Evolutionary conservation across 192 early-diverging fungal genomes (phyloP).

Genomic region (Rhizoclosmatium globosum): DNA sequence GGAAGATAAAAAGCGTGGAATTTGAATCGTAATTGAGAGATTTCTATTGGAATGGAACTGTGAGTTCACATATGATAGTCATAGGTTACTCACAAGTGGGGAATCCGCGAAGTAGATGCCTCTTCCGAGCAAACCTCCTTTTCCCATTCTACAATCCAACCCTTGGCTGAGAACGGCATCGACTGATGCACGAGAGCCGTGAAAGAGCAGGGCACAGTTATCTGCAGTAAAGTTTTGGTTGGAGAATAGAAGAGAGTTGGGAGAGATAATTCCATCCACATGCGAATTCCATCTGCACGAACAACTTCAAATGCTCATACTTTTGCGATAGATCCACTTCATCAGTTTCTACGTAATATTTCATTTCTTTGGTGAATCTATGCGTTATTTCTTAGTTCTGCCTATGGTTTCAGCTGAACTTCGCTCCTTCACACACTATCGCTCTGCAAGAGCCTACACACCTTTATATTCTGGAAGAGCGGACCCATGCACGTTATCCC

Average conservation of each 20-base stretch:
- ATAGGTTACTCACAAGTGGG: too few species aligned
- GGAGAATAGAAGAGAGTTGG: background rate
- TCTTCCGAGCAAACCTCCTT: constrained; percentile 1
- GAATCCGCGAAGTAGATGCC: constrained; percentile 24
- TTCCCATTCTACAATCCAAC: background rate
- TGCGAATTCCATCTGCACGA: too few species aligned
- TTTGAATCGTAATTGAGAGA: constrained; percentile 4
- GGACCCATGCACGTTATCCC: background rate
- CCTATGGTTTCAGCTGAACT: too few species aligned
- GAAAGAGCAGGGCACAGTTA: constrained; percentile 18
- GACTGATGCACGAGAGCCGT: background rate
- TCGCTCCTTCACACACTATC: too few species aligned
- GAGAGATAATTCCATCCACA: background rate
- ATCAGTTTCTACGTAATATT: too few species aligned
- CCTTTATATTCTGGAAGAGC: background rate
- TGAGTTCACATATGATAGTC: too few species aligned
- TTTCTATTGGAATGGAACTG: background rate
- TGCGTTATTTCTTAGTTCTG: too few species aligned
- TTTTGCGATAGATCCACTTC: too few species aligned
- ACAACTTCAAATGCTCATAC: too few species aligned
- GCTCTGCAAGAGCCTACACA: too few species aligned
- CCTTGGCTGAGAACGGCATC: background rate
- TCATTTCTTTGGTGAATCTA: too few species aligned
- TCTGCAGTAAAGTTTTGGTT: background rate
- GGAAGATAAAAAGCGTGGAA: constrained; percentile 11